Conservation (phyloP, 352 stramenopile species). For the Phytopythium helicoides region DNA sequence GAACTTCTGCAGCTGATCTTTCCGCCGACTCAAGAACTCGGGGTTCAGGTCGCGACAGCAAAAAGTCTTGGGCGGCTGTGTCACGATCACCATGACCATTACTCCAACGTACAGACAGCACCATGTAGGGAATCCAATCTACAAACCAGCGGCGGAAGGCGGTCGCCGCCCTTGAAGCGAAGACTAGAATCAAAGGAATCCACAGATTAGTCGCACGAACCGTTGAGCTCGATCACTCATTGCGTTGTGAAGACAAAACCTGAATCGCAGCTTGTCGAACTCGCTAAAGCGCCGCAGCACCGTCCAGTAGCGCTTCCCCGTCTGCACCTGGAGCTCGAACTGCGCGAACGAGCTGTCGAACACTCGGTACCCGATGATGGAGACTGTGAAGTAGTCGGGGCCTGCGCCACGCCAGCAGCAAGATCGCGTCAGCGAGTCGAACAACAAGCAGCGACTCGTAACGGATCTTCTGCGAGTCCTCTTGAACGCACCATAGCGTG, state of each 20-base stretch:
- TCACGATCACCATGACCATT: not conserved
- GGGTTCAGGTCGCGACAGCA: slow-evolving; percentile 75
- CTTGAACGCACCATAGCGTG: slow-evolving; percentile 55
- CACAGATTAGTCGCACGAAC: slow-evolving; percentile 11
- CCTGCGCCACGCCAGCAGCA: slow-evolving; percentile 22
- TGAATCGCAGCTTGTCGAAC: slow-evolving; percentile 51
- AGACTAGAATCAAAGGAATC: slow-evolving; percentile 29
- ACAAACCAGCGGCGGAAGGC: slow-evolving; percentile 39
- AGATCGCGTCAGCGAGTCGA: not conserved
- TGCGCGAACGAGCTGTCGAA: slow-evolving; percentile 49
- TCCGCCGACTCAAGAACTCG: slow-evolving; percentile 57
- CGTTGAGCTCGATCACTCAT: not conserved
- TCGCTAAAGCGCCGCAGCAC: slow-evolving; percentile 71
- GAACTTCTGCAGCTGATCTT: slow-evolving; percentile 47
- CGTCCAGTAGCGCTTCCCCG: slow-evolving; percentile 64
- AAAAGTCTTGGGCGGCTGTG: slow-evolving; percentile 66
- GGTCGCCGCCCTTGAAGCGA: slow-evolving; percentile 36
- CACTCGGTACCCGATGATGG: slow-evolving; percentile 48
- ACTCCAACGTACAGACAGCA: not conserved
- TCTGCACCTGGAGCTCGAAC: slow-evolving; percentile 74
- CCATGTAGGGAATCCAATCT: not conserved
- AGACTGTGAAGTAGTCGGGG: slow-evolving; percentile 72
- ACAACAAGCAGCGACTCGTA: too few relatives aligned
- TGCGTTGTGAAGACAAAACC: slow-evolving; percentile 20
- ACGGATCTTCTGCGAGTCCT: too few relatives aligned